phyloP scores from a whole-genome alignment of 1,284 basidiomycete genomes.

The Psilocybe mexicana region DNA sequence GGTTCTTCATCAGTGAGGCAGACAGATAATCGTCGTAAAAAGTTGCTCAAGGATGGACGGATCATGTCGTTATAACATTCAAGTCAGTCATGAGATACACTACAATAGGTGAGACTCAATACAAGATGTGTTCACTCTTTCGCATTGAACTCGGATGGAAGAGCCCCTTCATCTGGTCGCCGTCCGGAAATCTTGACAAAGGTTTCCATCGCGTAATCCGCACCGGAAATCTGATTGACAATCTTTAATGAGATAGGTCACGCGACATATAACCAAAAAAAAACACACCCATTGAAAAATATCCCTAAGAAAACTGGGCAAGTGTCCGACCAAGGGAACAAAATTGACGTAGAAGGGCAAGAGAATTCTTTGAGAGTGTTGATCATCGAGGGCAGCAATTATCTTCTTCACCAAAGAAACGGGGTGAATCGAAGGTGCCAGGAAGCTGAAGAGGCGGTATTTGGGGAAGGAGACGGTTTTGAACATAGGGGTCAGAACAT shows the following conservation, averaged over 20 bases:
- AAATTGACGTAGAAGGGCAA: conserved; percentile 76
- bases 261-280: not conserved
- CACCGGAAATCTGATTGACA: conserved; percentile 30
- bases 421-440: conserved; percentile 74
- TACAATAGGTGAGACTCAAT: conserved; percentile 14
- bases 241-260: not conserved
- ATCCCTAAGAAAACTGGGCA: conserved; percentile 75
- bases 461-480: conserved; percentile 53
- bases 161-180: conserved; percentile 36
- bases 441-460: conserved; percentile 61
- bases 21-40: not conserved
- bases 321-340: conserved; percentile 50
- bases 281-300: conserved; percentile 66
- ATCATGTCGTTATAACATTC: conserved; percentile 6
- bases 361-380: conserved; percentile 69
- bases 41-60: not conserved
- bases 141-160: conserved; percentile 13
- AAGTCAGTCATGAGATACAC: not conserved
- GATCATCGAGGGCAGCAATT: conserved; percentile 75
- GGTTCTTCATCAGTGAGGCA: not conserved
- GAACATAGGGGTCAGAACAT: conserved; percentile 77
- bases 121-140: conserved; percentile 17
- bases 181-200: conserved; percentile 45
- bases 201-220: conserved; percentile 45
- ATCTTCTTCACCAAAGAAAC: conserved; percentile 79